Evolutionary conservation across 2,329 filamentous ascomycete genomes (phyloP), one percentile per base, ranked within the genome.

Genomic region (Aspergillus ruber): DNA sequence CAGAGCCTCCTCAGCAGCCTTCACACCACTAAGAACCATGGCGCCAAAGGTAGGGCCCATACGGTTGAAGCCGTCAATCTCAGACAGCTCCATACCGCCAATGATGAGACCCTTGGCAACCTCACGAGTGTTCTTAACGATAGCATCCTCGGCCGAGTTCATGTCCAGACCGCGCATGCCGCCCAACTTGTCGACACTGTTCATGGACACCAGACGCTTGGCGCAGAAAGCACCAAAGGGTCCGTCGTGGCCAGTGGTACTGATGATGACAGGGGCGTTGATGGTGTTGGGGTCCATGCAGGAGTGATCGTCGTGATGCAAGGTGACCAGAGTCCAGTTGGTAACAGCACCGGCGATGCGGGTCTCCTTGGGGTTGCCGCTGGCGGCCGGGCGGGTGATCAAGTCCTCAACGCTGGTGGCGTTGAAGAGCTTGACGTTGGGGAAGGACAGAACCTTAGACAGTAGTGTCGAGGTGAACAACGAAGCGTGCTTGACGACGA

Each of bases 271-370:
- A 1, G 90, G 89, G 0, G 89, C 88, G 65, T 95, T 95, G 80
- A 95, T 95, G 61, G 90, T 95, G 81, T 93, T 95, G 57, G 90
- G 90, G 69, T 95, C 90, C 90, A 95, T 95, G 84, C 90, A 95
- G 52, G 82, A 87, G 74, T 95, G 89, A 67, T 91, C 86, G 65
- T 90, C 86, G 69, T 90, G 86, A 69, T 90, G 85, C 77, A 91
- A 86, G 39, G 84, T 82, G 43, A 95, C 90, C 21, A 95, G 79
- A 1, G 90, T 95, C 90, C 90, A 96, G 79, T 96, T 96, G 62
- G 88, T 94, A 47, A 96, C 90, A 1, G 95, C 90, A 60, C 90
- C 90, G 7, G 88, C 86, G 56, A 95, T 84, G 53, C 86, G 83
- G 39, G 94, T 71, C 8, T 74, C 72, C 2, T 72, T 71, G 2